Evolutionary conservation across 495 filamentous ascomycete genomes (phyloP).

Genomic region (Hypomontagnella submonticulosa): DNA sequence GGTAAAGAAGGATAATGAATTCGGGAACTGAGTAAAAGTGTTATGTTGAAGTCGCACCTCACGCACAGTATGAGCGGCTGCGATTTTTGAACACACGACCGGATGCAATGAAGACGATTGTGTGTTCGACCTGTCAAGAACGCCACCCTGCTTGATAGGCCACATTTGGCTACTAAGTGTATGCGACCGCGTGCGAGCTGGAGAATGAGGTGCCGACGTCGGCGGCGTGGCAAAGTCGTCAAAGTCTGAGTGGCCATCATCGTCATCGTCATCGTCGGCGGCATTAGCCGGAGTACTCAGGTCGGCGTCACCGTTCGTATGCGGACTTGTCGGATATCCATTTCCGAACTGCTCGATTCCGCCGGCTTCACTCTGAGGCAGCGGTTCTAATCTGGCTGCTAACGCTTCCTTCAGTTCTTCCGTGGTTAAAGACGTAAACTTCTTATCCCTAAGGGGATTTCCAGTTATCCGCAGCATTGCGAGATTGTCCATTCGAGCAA

Average conservation of each 20-base stretch:
- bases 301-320: slow-evolving; percentile 2
- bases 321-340: slow-evolving; percentile 20
- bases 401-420: slow-evolving; percentile 85
- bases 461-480: slow-evolving; percentile 77
- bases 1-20: slow-evolving; percentile 72
- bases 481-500: slow-evolving; percentile 83
- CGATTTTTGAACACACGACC: slow-evolving; percentile 61
- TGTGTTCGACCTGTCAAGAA: slow-evolving; percentile 77
- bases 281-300: slow-evolving; percentile 11
- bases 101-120: slow-evolving; percentile 66
- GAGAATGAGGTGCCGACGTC: slow-evolving; percentile 60
- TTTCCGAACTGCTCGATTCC: slow-evolving; percentile 44
- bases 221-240: slow-evolving; percentile 71
- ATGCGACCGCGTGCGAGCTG: slow-evolving; percentile 55
- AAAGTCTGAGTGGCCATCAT: slow-evolving; percentile 70
- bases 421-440: slow-evolving; percentile 79
- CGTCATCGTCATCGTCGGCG: slow-evolving; percentile 51
- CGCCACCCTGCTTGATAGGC: slow-evolving; percentile 74
- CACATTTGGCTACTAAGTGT: slow-evolving; percentile 59
- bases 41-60: slow-evolving; percentile 80
- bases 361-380: slow-evolving; percentile 40
- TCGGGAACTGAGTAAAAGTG: slow-evolving; percentile 74
- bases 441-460: slow-evolving; percentile 89
- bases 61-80: slow-evolving; percentile 57
- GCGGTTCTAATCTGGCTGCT: slow-evolving; percentile 72